Base-by-base conservation (phyloP, 2,329 filamentous ascomycete genomes). In the Nakataea oryzae region DNA sequence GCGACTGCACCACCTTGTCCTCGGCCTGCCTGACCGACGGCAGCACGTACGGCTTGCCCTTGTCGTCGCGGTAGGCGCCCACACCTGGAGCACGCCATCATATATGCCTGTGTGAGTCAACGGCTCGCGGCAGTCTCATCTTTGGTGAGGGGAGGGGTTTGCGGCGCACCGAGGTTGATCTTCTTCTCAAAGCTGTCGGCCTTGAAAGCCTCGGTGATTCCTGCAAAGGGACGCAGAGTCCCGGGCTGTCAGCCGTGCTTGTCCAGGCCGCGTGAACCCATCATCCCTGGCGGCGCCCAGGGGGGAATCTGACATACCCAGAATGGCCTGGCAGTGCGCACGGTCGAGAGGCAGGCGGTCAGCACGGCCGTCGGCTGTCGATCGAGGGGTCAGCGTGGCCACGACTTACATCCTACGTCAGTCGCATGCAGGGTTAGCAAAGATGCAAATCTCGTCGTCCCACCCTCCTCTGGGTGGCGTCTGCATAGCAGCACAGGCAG, bases 191-290 rank as follows among this genome's bases (percentile, higher is more conserved):
- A 93, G 72, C 82, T 84, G 76, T 99, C 95, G 77, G 93, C 93
- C 85, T 97, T 99, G 89, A 95, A 99, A 65, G 95, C 95, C 81
- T 99, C 95, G 66, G 95, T 97, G 79, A 99, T 92, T 75, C 90
- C 89, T 88, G 67, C 27, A 61, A 30, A 13, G 27, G 2, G 28
- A 63, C 65, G 72, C 70, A 73, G 70, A 55, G 26, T 32, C 41
- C 17, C 41, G n/a, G 41, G n/a, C 5, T 57, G 64, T 56, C 61
- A 57, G 58, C 41, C 57, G 55, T 21, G 60, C n/a, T n/a, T 62
- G 17, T 14, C 24, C n/a, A 24, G n/a, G 1, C n/a, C n/a, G n/a
- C n/a, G n/a, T n/a, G n/a, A n/a, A n/a, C n/a, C n/a, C 17, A 54
- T 13, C 27, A 13, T 13, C 17, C n/a, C n/a, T n/a, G 11, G 13